phyloP scores from a whole-genome alignment of 2,329 filamentous ascomycete species.

The Claviceps africana region DNA sequence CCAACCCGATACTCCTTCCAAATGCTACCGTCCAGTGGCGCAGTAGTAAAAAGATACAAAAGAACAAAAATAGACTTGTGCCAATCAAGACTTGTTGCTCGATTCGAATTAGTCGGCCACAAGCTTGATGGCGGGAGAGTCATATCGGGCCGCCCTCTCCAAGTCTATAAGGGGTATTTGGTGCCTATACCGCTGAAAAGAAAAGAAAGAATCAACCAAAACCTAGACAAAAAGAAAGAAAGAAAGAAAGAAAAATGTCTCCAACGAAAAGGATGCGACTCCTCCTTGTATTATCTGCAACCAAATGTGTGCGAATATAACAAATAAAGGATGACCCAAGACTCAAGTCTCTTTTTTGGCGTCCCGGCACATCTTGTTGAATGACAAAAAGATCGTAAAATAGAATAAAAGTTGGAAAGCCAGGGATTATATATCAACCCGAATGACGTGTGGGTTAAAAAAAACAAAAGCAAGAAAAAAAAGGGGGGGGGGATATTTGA shows the following conservation, averaged over 20 bases:
- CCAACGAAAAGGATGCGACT: constrained; percentile 7
- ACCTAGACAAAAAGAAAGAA: not conserved
- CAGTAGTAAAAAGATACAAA: constrained; percentile 10
- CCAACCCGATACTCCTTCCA: not conserved
- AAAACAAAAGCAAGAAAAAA: not conserved
- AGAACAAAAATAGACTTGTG: constrained; percentile 9
- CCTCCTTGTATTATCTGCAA: constrained; percentile 4
- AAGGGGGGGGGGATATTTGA: constrained; percentile 9
- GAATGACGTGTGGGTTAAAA: not conserved
- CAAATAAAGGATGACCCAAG: not conserved
- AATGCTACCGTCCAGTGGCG: not conserved
- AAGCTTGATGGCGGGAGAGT: constrained; percentile 11
- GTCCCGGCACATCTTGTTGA: not conserved
- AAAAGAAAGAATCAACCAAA: not conserved
- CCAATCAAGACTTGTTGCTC: constrained; percentile 12
- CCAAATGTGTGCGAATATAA: not conserved
- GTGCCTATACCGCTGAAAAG: constrained; percentile 16
- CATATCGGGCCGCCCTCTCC: constrained; percentile 13
- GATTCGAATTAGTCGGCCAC: constrained; percentile 13
- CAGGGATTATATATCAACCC: not conserved
- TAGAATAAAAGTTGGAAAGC: not conserved
- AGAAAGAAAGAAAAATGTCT: constrained; percentile 1
- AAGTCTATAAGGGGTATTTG: constrained; percentile 25
- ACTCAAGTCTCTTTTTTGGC: not conserved
- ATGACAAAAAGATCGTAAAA: not conserved